Conservation (phyloP, 1,139 yeast species). For the Zhuliangozyma blackwelliae region DNA sequence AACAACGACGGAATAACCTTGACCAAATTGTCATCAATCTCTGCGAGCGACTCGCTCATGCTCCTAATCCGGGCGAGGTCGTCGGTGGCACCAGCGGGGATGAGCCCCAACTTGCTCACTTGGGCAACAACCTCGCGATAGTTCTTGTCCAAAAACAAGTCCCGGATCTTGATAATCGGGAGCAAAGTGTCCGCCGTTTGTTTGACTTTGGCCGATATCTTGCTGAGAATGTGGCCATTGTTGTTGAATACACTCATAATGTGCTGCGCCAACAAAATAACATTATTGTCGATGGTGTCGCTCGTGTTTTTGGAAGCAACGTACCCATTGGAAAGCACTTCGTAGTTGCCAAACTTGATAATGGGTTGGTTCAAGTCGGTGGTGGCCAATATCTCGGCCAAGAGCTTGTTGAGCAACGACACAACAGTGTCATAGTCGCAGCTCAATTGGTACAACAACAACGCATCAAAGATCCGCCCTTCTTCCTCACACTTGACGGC, state of each 20-base stretch:
- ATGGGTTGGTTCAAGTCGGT: slow-evolving; percentile 70
- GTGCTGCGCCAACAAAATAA: slow-evolving; percentile 56
- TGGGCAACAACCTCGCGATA: slow-evolving; percentile 58
- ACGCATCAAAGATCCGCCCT: slow-evolving; percentile 84
- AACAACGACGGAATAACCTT: slow-evolving; percentile 78
- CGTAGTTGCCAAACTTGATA: slow-evolving; percentile 32
- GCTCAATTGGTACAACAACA: slow-evolving; percentile 79
- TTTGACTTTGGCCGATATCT: slow-evolving; percentile 43
- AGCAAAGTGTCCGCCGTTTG: slow-evolving; percentile 65
- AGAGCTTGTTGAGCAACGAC: slow-evolving; percentile 63
- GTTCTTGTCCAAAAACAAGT: slow-evolving; percentile 51
- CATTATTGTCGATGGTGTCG: slow-evolving; percentile 41
- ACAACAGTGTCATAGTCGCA: slow-evolving; percentile 89
- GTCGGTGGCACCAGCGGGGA: slow-evolving; percentile 53
- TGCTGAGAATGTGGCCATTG: slow-evolving; percentile 45
- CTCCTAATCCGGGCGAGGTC: slow-evolving; percentile 30
- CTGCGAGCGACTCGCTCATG: slow-evolving; percentile 41
- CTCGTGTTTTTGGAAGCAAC: slow-evolving; percentile 14
- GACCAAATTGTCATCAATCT: slow-evolving; percentile 65
- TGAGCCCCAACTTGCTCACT: slow-evolving; percentile 56
- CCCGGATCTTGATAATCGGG: slow-evolving; percentile 65
- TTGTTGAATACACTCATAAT: slow-evolving; percentile 50
- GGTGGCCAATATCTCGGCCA: slow-evolving; percentile 75
- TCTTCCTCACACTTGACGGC: slow-evolving; percentile 89
- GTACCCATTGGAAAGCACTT: slow-evolving; percentile 14